A percentile compares a stretch with the other conserved stretches of the same genome.
These are phyloP conservation scores for Xylaria scruposa DNA, from an alignment of 495 filamentous ascomycete genomes.

Conservation along the genomic window DNA sequence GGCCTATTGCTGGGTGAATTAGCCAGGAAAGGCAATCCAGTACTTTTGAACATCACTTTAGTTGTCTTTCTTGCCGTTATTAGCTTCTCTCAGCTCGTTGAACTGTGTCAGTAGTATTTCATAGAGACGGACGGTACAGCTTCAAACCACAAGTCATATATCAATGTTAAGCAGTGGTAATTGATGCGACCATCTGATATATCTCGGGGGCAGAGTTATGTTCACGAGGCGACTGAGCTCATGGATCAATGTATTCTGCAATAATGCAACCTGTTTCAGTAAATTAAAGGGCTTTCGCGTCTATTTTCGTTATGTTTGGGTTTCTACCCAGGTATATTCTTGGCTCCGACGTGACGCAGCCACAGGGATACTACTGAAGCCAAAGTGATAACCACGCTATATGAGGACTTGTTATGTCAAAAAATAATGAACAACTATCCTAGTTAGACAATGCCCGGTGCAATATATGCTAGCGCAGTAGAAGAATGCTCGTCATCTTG, in stretches of 20 bases:
- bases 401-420: constrained; percentile 3
- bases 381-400: neutral
- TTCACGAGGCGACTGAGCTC: constrained; percentile 2
- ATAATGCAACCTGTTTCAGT: neutral
- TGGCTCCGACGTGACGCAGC: neutral
- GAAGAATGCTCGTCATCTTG: constrained; percentile 31
- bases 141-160: neutral
- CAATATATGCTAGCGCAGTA: constrained; percentile 11
- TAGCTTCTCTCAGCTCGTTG: too few species aligned
- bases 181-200: neutral
- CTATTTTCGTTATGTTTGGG: neutral
- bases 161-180: too few species aligned
- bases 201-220: neutral
- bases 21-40: too few species aligned
- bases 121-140: too few species aligned
- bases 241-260: neutral
- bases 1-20: too few species aligned
- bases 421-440: neutral
- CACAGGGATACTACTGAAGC: neutral
- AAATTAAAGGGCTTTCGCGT: constrained; percentile 1
- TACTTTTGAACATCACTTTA: too few species aligned
- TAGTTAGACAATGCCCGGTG: neutral
- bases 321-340: neutral
- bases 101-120: too few species aligned
- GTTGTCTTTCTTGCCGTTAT: too few species aligned